Percentiles rank a stretch among this genome's conserved stretches.
phyloP scores from a whole-genome alignment of 2,329 filamentous ascomycete species.

The Tetracladium maxilliforme region DNA sequence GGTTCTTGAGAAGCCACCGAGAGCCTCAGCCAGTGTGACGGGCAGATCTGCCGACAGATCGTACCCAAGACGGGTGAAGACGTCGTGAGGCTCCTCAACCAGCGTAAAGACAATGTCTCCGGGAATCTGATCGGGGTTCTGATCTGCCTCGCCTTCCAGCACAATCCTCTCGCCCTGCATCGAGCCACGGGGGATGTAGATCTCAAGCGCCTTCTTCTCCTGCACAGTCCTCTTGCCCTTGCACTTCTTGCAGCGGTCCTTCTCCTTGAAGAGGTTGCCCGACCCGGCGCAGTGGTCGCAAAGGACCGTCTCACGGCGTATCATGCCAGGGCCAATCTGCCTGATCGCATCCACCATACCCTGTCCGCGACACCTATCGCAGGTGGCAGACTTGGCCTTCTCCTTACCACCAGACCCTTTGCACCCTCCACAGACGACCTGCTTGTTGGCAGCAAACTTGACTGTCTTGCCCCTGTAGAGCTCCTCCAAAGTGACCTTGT shows the following conservation, averaged over 20 bases:
- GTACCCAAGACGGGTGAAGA: constrained; percentile 69
- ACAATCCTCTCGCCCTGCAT: constrained; percentile 81
- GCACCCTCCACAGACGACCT: constrained; percentile 75
- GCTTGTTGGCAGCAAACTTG: constrained; percentile 91
- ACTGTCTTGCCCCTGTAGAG: constrained; percentile 98
- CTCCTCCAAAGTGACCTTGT: constrained; percentile 84
- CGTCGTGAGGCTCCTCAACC: constrained; percentile 64
- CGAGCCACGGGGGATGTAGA: constrained; percentile 85
- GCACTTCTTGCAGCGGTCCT: constrained; percentile 98
- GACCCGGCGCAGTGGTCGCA: constrained; percentile 76
- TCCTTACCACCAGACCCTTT: constrained; percentile 85
- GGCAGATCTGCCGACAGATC: constrained; percentile 74
- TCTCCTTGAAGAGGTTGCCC: constrained; percentile 84
- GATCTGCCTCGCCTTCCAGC: constrained; percentile 86
- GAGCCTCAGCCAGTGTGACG: constrained; percentile 68
- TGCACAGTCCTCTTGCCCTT: constrained; percentile 80
- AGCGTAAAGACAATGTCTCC: constrained; percentile 90
- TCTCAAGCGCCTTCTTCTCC: constrained; percentile 86
- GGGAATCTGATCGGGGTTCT: constrained; percentile 74
- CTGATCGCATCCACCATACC: constrained; percentile 66
- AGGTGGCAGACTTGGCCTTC: constrained; percentile 71
- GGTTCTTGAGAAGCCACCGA: constrained; percentile 80
- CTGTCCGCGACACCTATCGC: constrained; percentile 70
- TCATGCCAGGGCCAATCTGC: constrained; percentile 74
- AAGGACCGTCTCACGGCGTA: constrained; percentile 63